These are phyloP conservation scores for Leccinum pachyderme DNA, from an alignment of 1,284 basidiomycete genomes.

Conservation along the genomic window DNA sequence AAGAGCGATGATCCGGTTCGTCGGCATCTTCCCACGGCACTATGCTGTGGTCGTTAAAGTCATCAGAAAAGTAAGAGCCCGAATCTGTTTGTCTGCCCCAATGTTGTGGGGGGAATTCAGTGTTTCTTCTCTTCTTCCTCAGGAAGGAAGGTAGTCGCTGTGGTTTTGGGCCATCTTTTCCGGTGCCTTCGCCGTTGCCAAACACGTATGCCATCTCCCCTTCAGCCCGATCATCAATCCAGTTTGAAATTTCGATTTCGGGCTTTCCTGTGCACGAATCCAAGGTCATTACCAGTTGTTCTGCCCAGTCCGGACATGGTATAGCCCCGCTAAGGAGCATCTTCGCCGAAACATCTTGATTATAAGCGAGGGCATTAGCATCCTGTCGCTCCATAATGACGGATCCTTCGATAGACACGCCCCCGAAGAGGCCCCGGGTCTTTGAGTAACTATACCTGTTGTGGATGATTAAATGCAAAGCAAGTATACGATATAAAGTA, in stretches of 20 bases:
- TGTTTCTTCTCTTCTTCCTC: conserved; percentile 50
- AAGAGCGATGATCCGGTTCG: conserved; percentile 3
- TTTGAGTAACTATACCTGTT: conserved; percentile 90
- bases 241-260: conserved; percentile 59
- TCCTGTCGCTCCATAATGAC: conserved; percentile 95
- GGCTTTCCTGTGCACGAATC: conserved; percentile 72
- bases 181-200: conserved; percentile 35
- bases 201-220: conserved; percentile 56
- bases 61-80: conserved; percentile 54
- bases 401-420: conserved; percentile 86
- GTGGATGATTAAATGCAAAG: conserved; percentile 6
- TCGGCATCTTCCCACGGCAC: conserved; percentile 13
- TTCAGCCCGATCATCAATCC: conserved; percentile 56
- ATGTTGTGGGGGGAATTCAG: conserved; percentile 58
- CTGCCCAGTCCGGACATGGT: conserved; percentile 76
- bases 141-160: conserved; percentile 39
- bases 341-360: conserved; percentile 70
- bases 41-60: conserved; percentile 27
- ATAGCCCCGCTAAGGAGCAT: conserved; percentile 78
- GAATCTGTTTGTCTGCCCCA: conserved; percentile 53
- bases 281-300: conserved; percentile 68
- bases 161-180: conserved; percentile 39
- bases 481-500: conserved; percentile 5
- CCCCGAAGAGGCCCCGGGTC: conserved; percentile 89
- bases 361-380: conserved; percentile 81